These are phyloP conservation scores for Gentiana macrophylla DNA, from an alignment of 257 asterid species.

Conservation along the genomic window DNA sequence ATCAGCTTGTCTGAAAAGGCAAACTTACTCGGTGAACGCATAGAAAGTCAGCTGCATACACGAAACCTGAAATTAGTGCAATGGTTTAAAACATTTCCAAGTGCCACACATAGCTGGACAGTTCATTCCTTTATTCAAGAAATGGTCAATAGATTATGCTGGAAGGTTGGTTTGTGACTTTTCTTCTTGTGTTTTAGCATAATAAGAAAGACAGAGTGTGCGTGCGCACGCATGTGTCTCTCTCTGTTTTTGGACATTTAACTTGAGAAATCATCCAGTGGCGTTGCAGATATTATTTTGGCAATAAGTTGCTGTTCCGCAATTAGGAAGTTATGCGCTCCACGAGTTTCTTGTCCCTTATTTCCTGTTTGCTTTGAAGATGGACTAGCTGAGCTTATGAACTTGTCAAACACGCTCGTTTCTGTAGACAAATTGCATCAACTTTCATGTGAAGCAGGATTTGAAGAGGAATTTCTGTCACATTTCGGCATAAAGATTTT, in stretches of 20 bases:
- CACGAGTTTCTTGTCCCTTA: conserved; percentile 30
- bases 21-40: conserved; percentile 31
- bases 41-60: conserved; percentile 43
- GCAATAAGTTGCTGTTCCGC: conserved; percentile 68
- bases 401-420: conserved; percentile 34
- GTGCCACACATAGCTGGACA: conserved; percentile 48
- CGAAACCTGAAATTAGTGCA: conserved; percentile 43
- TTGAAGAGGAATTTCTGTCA: conserved; percentile 52
- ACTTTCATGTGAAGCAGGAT: conserved; percentile 75
- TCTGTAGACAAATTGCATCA: conserved; percentile 50
- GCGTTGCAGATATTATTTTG: conserved; percentile 73
- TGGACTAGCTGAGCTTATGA: conserved; percentile 50
- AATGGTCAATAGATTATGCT: conserved; percentile 75
- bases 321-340: conserved; percentile 36
- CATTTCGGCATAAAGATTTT: conserved; percentile 62
- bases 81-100: conserved; percentile 57
- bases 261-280: conserved; percentile 41
- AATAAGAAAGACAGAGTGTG: background rate
- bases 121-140: conserved; percentile 66
- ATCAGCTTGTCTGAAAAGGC: conserved; percentile 50
- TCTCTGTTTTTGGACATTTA: conserved; percentile 4
- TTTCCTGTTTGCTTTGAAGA: conserved; percentile 31
- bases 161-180: conserved; percentile 43
- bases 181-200: background rate
- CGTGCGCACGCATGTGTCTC: too few relatives aligned